phyloP scores from a whole-genome alignment of 192 early-diverging fungal species.

The Backusella circina region DNA sequence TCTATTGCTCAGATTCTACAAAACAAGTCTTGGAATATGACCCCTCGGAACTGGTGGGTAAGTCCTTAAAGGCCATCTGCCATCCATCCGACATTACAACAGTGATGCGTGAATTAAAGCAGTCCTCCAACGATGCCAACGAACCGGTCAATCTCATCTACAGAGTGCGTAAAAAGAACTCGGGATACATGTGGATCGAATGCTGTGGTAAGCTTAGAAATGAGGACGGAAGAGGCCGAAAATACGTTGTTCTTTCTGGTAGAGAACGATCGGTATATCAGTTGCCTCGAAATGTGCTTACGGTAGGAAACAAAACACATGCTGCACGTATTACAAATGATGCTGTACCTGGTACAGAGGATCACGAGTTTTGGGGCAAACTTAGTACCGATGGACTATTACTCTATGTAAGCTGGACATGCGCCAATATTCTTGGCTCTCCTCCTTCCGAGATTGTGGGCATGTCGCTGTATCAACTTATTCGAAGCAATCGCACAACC shows the following conservation, averaged over 20 bases:
- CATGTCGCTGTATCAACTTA: conserved; percentile 40
- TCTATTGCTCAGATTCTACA: conserved; percentile 51
- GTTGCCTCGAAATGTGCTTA: conserved; percentile 22
- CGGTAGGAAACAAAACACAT: neutral
- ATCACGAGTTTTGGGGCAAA: conserved; percentile 60
- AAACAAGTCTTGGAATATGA: conserved; percentile 52
- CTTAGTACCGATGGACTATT: conserved; percentile 54
- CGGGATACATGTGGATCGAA: conserved; percentile 65
- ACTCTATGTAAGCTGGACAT: conserved; percentile 42
- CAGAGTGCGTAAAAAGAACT: conserved; percentile 52
- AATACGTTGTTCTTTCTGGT: conserved; percentile 64
- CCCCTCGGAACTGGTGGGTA: conserved; percentile 55
- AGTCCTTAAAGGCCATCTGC: conserved; percentile 49
- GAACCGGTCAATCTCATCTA: conserved; percentile 56
- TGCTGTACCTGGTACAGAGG: conserved; percentile 23
- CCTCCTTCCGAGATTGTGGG: conserved; percentile 35
- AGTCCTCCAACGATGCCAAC: conserved; percentile 31
- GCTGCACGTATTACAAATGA: neutral
- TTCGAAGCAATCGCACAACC: conserved; percentile 40
- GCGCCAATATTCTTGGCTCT: conserved; percentile 26
- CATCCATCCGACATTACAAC: conserved; percentile 64
- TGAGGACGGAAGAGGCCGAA: conserved; percentile 62
- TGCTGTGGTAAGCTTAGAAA: conserved; percentile 58
- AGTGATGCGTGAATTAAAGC: conserved; percentile 67
- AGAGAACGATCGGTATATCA: conserved; percentile 46